A percentile compares a stretch with the other conserved stretches of the same genome.
phyloP scores from a whole-genome alignment of 1,284 basidiomycete species.

The Trichosporon sp. region DNA sequence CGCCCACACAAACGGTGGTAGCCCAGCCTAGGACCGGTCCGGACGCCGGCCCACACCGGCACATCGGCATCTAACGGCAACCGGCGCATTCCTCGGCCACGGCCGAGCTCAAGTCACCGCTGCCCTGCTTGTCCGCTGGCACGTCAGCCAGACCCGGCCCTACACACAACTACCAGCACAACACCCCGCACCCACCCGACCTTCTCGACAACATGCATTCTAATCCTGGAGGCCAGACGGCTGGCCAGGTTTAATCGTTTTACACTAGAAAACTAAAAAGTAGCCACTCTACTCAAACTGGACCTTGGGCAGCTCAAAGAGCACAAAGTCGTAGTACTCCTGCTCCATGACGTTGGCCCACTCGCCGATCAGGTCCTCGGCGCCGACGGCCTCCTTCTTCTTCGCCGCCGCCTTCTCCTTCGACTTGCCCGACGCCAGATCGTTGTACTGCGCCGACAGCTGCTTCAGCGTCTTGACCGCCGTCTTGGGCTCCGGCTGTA shows the following conservation, averaged over 20 bases:
- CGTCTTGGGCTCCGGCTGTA: slow-evolving; percentile 78
- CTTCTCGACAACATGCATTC: slow-evolving; percentile 7
- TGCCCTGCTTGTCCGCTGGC: too few species aligned
- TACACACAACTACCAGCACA: too few species aligned
- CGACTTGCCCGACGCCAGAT: slow-evolving; percentile 55
- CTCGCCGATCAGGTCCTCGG: slow-evolving; percentile 68
- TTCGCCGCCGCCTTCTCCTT: slow-evolving; percentile 26
- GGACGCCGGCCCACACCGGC: neutral
- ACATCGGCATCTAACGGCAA: slow-evolving; percentile 8
- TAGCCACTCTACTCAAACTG: slow-evolving; percentile 19
- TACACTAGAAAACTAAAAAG: neutral
- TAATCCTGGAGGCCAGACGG: neutral
- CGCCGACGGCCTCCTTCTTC: slow-evolving; percentile 20
- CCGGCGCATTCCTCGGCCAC: neutral
- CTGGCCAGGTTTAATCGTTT: neutral
- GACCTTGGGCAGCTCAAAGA: slow-evolving; percentile 60
- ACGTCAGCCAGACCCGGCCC: too few species aligned
- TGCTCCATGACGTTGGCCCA: slow-evolving; percentile 87
- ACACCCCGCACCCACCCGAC: neutral
- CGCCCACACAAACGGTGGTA: neutral
- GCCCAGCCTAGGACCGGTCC: neutral
- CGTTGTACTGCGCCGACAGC: slow-evolving; percentile 72
- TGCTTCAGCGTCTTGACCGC: slow-evolving; percentile 72
- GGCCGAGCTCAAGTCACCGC: neutral
- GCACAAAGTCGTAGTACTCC: slow-evolving; percentile 87